Conservation (phyloP, 2,329 filamentous ascomycete genomes). For the Pseudopyrenochaeta lycopersici region DNA sequence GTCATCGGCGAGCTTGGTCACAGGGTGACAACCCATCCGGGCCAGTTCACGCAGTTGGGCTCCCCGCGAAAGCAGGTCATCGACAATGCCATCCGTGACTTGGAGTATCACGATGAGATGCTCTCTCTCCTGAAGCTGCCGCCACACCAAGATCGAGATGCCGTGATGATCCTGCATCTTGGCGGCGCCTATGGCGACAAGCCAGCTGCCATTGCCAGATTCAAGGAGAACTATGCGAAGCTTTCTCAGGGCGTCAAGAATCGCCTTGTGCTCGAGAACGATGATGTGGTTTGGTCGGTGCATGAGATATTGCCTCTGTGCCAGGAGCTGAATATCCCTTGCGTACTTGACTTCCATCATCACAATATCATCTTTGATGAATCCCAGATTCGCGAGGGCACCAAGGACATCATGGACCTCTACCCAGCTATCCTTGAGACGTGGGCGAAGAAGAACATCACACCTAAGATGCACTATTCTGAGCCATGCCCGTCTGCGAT, state of each 20-base stretch:
- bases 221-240: conserved; percentile 75
- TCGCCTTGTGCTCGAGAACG: conserved; percentile 89
- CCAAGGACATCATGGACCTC: conserved; percentile 77
- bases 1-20: conserved; percentile 83
- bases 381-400: conserved; percentile 79
- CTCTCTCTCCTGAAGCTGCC: conserved; percentile 79
- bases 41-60: conserved; percentile 88
- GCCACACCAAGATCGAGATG: conserved; percentile 80
- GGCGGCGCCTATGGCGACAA: conserved; percentile 92
- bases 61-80: conserved; percentile 83
- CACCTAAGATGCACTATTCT: conserved; percentile 96
- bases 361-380: conserved; percentile 92
- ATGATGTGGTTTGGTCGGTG: conserved; percentile 91
- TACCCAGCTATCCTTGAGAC: conserved; percentile 82
- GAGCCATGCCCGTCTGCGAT: conserved; percentile 81
- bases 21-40: conserved; percentile 87
- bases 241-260: conserved; percentile 77
- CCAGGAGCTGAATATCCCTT: conserved; percentile 90
- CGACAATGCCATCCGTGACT: conserved; percentile 77
- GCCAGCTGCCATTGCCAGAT: conserved; percentile 77
- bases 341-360: conserved; percentile 93
- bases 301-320: conserved; percentile 90
- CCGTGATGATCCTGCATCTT: conserved; percentile 94
- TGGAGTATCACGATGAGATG: conserved; percentile 89
- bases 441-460: conserved; percentile 85